Conservation (phyloP, 306 rosid species). For the Gleditsia sinensis region DNA sequence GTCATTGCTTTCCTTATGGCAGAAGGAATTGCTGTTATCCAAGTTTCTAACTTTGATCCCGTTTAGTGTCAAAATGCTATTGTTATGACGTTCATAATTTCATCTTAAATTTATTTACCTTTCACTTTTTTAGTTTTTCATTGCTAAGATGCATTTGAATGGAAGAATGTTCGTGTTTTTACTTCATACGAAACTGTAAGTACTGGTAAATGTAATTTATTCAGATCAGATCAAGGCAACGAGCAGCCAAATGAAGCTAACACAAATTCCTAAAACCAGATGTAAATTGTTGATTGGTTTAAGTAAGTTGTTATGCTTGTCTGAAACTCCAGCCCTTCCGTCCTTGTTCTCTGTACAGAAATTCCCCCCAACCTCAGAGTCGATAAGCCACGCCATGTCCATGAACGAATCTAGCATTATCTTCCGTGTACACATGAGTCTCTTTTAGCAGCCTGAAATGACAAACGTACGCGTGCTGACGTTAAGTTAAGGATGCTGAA, state of each 20-base stretch:
- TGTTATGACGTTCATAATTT: too few relatives aligned
- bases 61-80: too few relatives aligned
- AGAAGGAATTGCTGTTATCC: too few relatives aligned
- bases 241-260: conserved; percentile 5
- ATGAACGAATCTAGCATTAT: conserved; percentile 86
- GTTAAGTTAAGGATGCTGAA: background rate
- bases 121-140: background rate
- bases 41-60: too few relatives aligned
- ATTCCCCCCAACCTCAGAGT: conserved; percentile 40
- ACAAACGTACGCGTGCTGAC: background rate
- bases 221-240: background rate
- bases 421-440: conserved; percentile 89
- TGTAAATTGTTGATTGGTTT: conserved; percentile 23
- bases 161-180: background rate
- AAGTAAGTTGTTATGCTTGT: conserved; percentile 28
- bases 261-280: conserved; percentile 29
- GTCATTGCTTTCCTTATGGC: too few relatives aligned
- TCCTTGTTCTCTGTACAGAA: conserved; percentile 50
- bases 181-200: background rate
- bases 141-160: background rate
- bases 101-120: too few relatives aligned
- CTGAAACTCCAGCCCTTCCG: conserved; percentile 13
- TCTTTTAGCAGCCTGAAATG: conserved; percentile 72
- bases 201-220: conserved; percentile 10
- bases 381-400: conserved; percentile 84